Conservation (phyloP, 2,329 filamentous ascomycete genomes). For the Verticillium isaacii region DNA sequence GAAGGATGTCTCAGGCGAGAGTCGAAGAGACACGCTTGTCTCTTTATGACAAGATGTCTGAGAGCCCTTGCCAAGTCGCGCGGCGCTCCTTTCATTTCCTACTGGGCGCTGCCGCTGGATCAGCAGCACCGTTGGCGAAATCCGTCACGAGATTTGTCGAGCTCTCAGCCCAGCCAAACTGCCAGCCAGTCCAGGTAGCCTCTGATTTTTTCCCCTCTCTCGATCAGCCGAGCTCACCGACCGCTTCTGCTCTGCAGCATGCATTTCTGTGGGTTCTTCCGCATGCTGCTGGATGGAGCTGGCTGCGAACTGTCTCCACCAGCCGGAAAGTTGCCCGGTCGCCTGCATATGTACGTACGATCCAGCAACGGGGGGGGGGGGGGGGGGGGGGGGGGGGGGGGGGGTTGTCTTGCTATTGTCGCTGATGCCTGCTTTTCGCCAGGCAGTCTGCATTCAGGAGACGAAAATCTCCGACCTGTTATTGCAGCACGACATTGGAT, state of each 20-base stretch:
- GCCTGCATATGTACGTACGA: background rate
- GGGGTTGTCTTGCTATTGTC: background rate
- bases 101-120: background rate
- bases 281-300: background rate
- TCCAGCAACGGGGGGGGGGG: background rate
- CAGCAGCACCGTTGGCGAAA: background rate
- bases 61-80: background rate
- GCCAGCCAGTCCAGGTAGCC: background rate
- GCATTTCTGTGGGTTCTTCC: background rate
- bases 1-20: background rate
- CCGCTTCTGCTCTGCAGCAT: background rate
- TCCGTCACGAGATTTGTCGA: background rate
- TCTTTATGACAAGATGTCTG: background rate
- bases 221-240: background rate
- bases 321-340: too few species aligned
- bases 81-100: background rate
- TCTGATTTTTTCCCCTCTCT: background rate
- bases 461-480: background rate
- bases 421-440: background rate
- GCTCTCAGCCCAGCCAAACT: background rate
- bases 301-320: background rate
- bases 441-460: background rate
- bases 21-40: background rate
- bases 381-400: too few species aligned
- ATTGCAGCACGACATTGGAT: background rate